Evolutionary conservation across 441 rosid genomes (phyloP).

Genomic region (Erodium trifolium): DNA sequence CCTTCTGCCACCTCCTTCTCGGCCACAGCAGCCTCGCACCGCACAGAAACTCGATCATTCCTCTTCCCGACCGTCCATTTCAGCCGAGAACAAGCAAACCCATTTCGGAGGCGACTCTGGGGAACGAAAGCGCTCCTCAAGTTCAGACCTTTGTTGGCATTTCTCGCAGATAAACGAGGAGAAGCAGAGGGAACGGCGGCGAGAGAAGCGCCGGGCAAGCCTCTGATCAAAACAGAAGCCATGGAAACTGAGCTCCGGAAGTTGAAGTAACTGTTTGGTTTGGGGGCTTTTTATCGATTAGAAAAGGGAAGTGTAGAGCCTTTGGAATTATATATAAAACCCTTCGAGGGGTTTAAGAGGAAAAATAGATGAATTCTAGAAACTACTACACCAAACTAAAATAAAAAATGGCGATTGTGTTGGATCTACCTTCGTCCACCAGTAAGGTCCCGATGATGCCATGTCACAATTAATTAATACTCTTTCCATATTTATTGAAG

Average conservation of each 20-base stretch:
- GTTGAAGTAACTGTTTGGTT: neutral
- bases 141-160: slow-evolving; percentile 23
- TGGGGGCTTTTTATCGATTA: neutral
- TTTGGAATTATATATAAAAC: slow-evolving; percentile 10
- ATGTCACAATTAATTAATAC: too few relatives aligned
- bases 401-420: too few relatives aligned
- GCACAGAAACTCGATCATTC: slow-evolving; percentile 37
- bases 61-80: slow-evolving; percentile 53
- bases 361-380: slow-evolving; percentile 50
- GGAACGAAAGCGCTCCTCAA: slow-evolving; percentile 41
- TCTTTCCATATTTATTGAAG: too few relatives aligned
- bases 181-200: slow-evolving; percentile 40
- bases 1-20: slow-evolving; percentile 63
- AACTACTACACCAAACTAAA: slow-evolving; percentile 10
- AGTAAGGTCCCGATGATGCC: too few relatives aligned
- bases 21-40: slow-evolving; percentile 73
- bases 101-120: slow-evolving; percentile 31
- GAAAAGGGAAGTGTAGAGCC: neutral
- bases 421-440: too few relatives aligned
- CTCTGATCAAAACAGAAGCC: slow-evolving; percentile 78
- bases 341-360: slow-evolving; percentile 27
- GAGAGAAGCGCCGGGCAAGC: slow-evolving; percentile 43
- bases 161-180: slow-evolving; percentile 30
- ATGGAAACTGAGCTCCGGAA: slow-evolving; percentile 19
- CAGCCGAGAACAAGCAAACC: slow-evolving; percentile 40